These are phyloP conservation scores for Ceratocystis papillata DNA, from an alignment of 2,329 filamentous ascomycete species.

Conservation along the genomic window DNA sequence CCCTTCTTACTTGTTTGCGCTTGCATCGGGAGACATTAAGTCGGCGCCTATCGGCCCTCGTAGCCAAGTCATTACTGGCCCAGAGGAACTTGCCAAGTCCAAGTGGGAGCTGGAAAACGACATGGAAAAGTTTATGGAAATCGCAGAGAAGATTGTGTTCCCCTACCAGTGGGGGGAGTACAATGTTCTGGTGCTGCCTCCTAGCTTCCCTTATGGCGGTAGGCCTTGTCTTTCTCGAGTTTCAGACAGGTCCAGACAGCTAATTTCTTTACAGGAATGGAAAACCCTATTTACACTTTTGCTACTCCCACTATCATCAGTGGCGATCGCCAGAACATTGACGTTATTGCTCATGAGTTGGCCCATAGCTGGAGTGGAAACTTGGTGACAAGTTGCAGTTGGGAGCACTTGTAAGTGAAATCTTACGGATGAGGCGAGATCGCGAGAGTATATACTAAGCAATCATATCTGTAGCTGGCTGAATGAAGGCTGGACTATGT, in stretches of 20 bases:
- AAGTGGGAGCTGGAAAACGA: conserved; percentile 87
- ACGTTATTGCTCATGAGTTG: conserved; percentile 85
- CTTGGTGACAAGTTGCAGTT: conserved; percentile 63
- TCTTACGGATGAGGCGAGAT: neutral
- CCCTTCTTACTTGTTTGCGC: conserved; percentile 86
- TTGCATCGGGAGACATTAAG: conserved; percentile 76
- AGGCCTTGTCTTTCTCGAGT: conserved; percentile 30
- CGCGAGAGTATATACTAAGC: conserved; percentile 3
- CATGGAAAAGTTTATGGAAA: conserved; percentile 83
- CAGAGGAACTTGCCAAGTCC: conserved; percentile 71
- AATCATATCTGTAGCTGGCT: conserved; percentile 42
- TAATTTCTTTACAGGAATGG: conserved; percentile 49
- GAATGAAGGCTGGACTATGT: conserved; percentile 83
- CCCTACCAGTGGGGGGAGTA: conserved; percentile 92
- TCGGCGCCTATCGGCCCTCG: conserved; percentile 77
- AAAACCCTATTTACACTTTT: conserved; percentile 90
- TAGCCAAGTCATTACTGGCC: conserved; percentile 75
- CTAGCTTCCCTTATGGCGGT: conserved; percentile 80
- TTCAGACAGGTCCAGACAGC: conserved; percentile 13
- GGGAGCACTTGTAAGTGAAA: conserved; percentile 61
- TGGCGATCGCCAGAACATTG: conserved; percentile 80
- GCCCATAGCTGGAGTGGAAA: conserved; percentile 81
- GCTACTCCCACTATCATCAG: conserved; percentile 91
- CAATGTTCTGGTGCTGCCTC: conserved; percentile 82
- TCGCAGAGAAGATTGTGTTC: conserved; percentile 70